Evolutionary conservation across 805 yeast genomes (phyloP).

Genomic region (Saccharomycopsis amapae): DNA sequence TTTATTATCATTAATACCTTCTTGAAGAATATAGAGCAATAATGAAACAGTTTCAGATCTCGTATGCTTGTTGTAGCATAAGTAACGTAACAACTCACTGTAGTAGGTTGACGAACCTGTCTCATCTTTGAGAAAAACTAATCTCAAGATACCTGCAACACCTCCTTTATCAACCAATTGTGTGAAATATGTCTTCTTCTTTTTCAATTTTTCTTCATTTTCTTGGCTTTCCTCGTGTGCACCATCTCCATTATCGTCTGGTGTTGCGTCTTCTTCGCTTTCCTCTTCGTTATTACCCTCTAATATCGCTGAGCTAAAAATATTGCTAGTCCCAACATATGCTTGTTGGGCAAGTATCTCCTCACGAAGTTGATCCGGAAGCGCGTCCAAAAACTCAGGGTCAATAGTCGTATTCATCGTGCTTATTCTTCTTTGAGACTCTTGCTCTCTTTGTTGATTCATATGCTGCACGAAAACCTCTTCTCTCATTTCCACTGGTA

Average conservation of each 20-base stretch:
- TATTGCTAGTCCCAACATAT: constrained; percentile 25
- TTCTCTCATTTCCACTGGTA: constrained; percentile 89
- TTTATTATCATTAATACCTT: constrained; percentile 58
- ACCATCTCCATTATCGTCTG: constrained; percentile 25
- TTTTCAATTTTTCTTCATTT: constrained; percentile 25
- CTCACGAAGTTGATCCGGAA: constrained; percentile 60
- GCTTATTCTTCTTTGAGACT: constrained; percentile 5
- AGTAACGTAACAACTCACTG: constrained; percentile 55
- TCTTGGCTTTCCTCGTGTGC: constrained; percentile 19
- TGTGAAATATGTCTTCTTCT: constrained; percentile 39
- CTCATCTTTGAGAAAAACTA: constrained; percentile 62
- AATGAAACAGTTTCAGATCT: constrained; percentile 67
- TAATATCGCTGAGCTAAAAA: constrained; percentile 21
- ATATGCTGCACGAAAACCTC: constrained; percentile 85
- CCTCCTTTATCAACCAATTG: constrained; percentile 74
- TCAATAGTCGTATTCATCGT: constrained; percentile 40
- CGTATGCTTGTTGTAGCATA: constrained; percentile 73
- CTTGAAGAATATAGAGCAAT: constrained; percentile 62
- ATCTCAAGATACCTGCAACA: constrained; percentile 60
- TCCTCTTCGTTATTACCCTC: constrained; percentile 2
- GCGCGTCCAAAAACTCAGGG: constrained; percentile 71
- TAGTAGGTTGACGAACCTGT: constrained; percentile 32
- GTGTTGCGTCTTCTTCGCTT: constrained; percentile 25
- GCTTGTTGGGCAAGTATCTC: constrained; percentile 56
- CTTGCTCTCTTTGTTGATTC: constrained; percentile 45